Conservation (phyloP, 2,329 filamentous ascomycete species). For the Dichotomopilus funicola region DNA sequence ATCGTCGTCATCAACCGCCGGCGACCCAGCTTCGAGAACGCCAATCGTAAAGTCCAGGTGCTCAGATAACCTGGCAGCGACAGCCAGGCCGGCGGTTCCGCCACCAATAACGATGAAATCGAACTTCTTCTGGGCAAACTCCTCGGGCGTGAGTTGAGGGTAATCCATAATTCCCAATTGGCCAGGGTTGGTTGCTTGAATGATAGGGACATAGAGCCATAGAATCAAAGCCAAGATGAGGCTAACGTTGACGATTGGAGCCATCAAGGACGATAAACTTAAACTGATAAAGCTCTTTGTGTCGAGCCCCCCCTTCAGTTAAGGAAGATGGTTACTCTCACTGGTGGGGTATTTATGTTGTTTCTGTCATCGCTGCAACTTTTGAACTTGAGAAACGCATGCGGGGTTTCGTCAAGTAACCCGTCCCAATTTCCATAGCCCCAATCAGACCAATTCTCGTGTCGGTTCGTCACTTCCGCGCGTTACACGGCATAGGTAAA, state of each 20-base stretch:
- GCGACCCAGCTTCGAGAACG: slow-evolving; percentile 38
- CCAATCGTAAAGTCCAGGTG: slow-evolving; percentile 35
- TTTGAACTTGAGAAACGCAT: too few relatives aligned
- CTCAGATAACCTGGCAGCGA: slow-evolving; percentile 43
- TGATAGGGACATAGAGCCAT: background rate
- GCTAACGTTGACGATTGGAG: background rate
- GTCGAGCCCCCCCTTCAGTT: background rate
- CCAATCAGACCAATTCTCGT: background rate
- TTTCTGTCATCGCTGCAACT: background rate
- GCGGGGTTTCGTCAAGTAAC: background rate
- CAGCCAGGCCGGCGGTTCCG: slow-evolving; percentile 47
- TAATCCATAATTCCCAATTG: background rate
- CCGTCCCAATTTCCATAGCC: background rate
- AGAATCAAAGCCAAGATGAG: background rate
- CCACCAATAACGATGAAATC: slow-evolving; percentile 43
- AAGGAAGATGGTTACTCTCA: background rate
- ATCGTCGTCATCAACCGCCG: slow-evolving; percentile 21
- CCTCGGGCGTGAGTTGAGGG: background rate
- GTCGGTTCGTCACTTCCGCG: background rate
- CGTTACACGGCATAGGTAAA: background rate
- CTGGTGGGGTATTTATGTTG: background rate
- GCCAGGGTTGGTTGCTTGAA: background rate
- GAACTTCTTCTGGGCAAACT: slow-evolving; percentile 15
- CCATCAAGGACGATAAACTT: background rate
- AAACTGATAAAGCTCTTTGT: background rate